A percentile compares a stretch with the other conserved stretches of the same genome.
These are phyloP conservation scores for Lasiosphaeria ovina DNA, from an alignment of 495 filamentous ascomycete genomes.

Conservation along the genomic window DNA sequence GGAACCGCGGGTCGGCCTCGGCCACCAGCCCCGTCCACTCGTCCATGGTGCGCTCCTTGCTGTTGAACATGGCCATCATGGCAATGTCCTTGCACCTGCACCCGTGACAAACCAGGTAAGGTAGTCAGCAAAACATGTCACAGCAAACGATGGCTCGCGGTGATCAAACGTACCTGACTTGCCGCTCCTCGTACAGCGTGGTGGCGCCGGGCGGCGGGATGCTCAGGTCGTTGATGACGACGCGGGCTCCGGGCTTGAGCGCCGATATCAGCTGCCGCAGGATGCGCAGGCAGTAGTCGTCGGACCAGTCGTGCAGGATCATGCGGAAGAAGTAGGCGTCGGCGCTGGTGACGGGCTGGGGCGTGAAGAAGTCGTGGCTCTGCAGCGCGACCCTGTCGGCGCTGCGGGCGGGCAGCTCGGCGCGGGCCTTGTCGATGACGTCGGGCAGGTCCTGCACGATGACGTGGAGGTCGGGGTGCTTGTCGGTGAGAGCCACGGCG, in stretches of 20 bases:
- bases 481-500: slow-evolving; percentile 33
- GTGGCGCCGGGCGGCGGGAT: not conserved
- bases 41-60: slow-evolving; percentile 4
- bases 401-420: slow-evolving; percentile 31
- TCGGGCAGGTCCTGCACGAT: slow-evolving; percentile 44
- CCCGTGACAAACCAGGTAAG: no score
- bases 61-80: slow-evolving; percentile 1
- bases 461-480: slow-evolving; percentile 34
- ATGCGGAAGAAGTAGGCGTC: slow-evolving; percentile 54
- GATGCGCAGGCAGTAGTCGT: slow-evolving; percentile 41
- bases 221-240: slow-evolving; percentile 42
- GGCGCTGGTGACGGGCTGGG: slow-evolving; percentile 41
- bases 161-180: not conserved
- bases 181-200: not conserved
- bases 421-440: slow-evolving; percentile 26
- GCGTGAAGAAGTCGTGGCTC: slow-evolving; percentile 46
- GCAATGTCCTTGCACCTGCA: not conserved
- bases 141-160: no score
- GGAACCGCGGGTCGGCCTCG: not conserved
- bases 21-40: slow-evolving; percentile 1
- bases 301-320: slow-evolving; percentile 52
- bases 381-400: slow-evolving; percentile 31
- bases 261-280: slow-evolving; percentile 38
- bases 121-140: no score
- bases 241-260: slow-evolving; percentile 33